Evolutionary conservation across 129 eudicot species (phyloP), one percentile per base, ranked within the genome.

Genomic region (Glebionis coronaria): DNA sequence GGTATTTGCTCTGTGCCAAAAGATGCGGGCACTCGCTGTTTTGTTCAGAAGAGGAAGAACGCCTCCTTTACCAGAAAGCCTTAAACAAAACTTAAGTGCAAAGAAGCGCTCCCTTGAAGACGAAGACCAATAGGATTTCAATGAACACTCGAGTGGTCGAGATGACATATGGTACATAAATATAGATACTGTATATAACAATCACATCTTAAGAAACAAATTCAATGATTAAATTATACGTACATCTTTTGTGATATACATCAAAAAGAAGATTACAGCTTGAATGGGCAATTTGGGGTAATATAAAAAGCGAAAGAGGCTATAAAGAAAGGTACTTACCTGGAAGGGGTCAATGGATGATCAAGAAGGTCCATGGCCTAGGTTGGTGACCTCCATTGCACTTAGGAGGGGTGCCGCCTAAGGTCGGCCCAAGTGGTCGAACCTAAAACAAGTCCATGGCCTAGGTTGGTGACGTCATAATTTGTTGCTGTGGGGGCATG

Each of bases 11-110:
- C 25, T 23, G 2, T 23, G 80, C 1, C 25, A 23, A 23, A 23
- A 23, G 25, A 23, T 23, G 81, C 80, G 84, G 79, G 99, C 99
- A 0, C 91, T 93, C 52, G 99, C 97, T 35, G 99, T 93, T 73
- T 65, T 93, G 78, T 93, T 93, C 44, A 82, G 97, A 5, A 76
- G 90, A 73, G 99, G 99, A 53, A 81, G 86, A 80, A 89, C 95
- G 50, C 99, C 91, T 19, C 99, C 99, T 70, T 78, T 76, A 46
- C 99, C 99, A 3, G 99, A 93, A 77, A 93, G 80, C 77, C 95
- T 93, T 29, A 80, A 93, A 23, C 25, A 23, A 23, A 23, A 23
- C 25, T 23, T 23, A 23, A 23, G 25, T 23, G 25, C 25, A 23
- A 23, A 23, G 25, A 23, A 23, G 25, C 25, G 25, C 25, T 23